phyloP scores from a whole-genome alignment of 148 eudicot genomes.

The Chenopodium album region DNA sequence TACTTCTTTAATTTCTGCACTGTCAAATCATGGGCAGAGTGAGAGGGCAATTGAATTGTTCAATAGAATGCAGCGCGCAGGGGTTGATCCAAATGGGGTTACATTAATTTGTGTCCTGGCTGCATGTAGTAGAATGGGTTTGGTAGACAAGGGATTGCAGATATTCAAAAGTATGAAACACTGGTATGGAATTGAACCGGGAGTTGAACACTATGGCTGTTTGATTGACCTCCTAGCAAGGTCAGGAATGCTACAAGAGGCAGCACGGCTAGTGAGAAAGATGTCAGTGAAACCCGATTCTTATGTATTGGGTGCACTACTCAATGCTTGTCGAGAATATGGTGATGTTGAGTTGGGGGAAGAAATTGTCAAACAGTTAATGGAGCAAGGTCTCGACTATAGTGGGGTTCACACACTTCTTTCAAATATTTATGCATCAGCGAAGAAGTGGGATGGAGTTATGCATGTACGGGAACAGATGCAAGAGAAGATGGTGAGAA shows the following conservation, averaged over 20 bases:
- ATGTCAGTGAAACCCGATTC: conserved; percentile 62
- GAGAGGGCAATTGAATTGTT: conserved; percentile 45
- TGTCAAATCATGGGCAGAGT: conserved; percentile 64
- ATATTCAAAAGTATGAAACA: conserved; percentile 52
- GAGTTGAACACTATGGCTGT: conserved; percentile 62
- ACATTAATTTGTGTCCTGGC: conserved; percentile 54
- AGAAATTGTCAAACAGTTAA: conserved; percentile 41
- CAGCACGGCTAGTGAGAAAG: conserved; percentile 38
- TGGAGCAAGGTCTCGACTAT: conserved; percentile 36
- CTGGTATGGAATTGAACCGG: conserved; percentile 49
- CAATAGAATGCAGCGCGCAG: conserved; percentile 47
- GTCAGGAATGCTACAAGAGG: conserved; percentile 57
- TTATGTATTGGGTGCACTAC: conserved; percentile 58
- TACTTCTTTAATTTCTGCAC: conserved; percentile 65
- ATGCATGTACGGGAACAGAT: conserved; percentile 48
- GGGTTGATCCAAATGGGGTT: conserved; percentile 51
- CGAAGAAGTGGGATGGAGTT: conserved; percentile 55
- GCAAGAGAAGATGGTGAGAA: conserved; percentile 48
- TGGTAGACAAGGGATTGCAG: conserved; percentile 55
- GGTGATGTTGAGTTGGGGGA: conserved; percentile 46
- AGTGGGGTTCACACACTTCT: conserved; percentile 57
- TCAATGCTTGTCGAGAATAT: conserved; percentile 58
- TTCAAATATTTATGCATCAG: conserved; percentile 64
- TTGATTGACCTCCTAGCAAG: conserved; percentile 68
- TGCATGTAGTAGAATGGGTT: conserved; percentile 58